These are phyloP conservation scores for Zymoseptoria pseudotritici DNA, from an alignment of 2,329 filamentous ascomycete genomes.

Conservation along the genomic window DNA sequence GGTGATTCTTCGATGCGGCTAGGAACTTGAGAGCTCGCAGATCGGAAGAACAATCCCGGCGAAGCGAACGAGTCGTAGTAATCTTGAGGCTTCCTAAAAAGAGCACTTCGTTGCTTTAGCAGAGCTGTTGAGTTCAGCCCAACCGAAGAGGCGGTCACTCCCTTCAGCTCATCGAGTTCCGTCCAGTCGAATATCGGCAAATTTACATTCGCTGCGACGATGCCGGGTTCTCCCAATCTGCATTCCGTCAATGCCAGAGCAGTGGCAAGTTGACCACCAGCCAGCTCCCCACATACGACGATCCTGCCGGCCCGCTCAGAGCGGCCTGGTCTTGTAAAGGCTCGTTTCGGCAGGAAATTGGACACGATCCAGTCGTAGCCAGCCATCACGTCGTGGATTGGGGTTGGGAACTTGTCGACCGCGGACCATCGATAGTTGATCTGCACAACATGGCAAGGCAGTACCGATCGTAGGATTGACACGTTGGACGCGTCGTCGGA, in stretches of 20 bases:
- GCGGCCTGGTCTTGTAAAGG: constrained; percentile 21
- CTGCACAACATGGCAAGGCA: constrained; percentile 36
- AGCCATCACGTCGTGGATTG: constrained; percentile 41
- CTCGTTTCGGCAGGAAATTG: constrained; percentile 28
- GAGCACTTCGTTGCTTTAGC: constrained; percentile 27
- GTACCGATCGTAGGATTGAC: constrained; percentile 29
- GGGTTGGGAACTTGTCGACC: constrained; percentile 35
- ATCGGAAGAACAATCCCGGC: constrained; percentile 45
- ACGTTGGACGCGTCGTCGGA: constrained; percentile 27
- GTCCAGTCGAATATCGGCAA: constrained; percentile 45
- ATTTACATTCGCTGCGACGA: constrained; percentile 40
- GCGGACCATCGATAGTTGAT: constrained; percentile 40
- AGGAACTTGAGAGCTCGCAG: constrained; percentile 30
- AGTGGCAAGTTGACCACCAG: constrained; percentile 42
- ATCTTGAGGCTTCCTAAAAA: constrained; percentile 38
- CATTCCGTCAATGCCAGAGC: constrained; percentile 47
- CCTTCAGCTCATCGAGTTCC: constrained; percentile 13
- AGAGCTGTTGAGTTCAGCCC: constrained; percentile 10
- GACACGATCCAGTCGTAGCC: constrained; percentile 43
- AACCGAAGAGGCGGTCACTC: neutral
- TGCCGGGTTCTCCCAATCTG: constrained; percentile 31
- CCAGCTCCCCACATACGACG: constrained; percentile 41
- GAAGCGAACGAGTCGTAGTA: constrained; percentile 46
- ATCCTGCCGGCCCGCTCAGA: constrained; percentile 28
- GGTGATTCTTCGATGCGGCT: constrained; percentile 2